Percentiles rank a stretch among this genome's conserved stretches.
phyloP scores from a whole-genome alignment of 2,329 filamentous ascomycete species.

The Cytospora chrysosperma region DNA sequence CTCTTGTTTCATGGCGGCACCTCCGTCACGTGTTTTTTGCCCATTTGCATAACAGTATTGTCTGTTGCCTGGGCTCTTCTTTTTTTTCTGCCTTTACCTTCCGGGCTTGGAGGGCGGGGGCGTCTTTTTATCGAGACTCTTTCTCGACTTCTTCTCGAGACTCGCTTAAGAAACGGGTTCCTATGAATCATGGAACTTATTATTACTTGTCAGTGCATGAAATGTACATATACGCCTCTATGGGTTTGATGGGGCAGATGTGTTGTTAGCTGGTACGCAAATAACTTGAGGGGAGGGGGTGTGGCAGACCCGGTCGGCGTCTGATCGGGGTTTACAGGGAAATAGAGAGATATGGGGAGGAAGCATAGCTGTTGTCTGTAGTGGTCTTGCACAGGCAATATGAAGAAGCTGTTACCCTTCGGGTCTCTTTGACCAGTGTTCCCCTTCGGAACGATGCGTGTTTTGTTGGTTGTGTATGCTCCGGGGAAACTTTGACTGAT shows the following conservation, averaged over 20 bases:
- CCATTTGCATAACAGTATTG: neutral
- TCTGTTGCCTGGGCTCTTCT: slow-evolving; percentile 1
- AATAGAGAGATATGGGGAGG: neutral
- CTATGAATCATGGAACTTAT: slow-evolving; percentile 17
- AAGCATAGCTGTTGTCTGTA: slow-evolving; percentile 23
- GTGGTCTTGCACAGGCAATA: slow-evolving; percentile 23
- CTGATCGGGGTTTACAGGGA: neutral
- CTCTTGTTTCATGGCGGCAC: neutral
- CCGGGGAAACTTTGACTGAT: neutral
- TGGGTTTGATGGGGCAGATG: slow-evolving; percentile 7
- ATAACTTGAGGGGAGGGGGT: slow-evolving; percentile 4
- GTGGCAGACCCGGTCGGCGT: neutral
- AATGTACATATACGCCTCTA: slow-evolving; percentile 19
- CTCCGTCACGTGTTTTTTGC: neutral
- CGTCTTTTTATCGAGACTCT: neutral
- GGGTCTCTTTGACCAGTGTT: neutral
- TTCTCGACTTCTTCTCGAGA: neutral
- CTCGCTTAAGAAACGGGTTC: slow-evolving; percentile 9
- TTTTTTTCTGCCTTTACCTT: slow-evolving; percentile 3
- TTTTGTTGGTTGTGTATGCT: neutral
- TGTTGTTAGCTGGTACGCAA: slow-evolving; percentile 17
- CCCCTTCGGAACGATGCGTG: neutral
- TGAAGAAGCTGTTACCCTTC: slow-evolving; percentile 17
- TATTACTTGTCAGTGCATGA: slow-evolving; percentile 17
- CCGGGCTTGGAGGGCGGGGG: neutral